phyloP scores from a whole-genome alignment of 495 filamentous ascomycete genomes.

The Xylaria telfairii region DNA sequence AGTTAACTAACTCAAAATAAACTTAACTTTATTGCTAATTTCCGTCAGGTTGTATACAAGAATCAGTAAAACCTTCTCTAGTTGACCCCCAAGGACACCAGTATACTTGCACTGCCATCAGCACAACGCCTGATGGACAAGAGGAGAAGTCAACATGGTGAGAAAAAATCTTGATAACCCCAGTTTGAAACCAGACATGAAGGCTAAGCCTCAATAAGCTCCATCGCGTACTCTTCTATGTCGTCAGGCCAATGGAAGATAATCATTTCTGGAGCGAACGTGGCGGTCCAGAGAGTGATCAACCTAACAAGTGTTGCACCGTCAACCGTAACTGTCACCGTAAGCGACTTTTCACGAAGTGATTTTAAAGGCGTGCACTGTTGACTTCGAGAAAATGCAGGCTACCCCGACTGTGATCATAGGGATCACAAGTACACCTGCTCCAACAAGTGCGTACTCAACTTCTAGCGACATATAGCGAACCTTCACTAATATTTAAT shows the following conservation, averaged over 20 bases:
- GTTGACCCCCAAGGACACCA: slow-evolving; percentile 44
- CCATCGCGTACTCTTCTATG: slow-evolving; percentile 50
- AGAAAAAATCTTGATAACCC: slow-evolving; percentile 13
- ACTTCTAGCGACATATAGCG: not conserved
- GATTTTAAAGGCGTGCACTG: too few relatives aligned
- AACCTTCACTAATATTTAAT: not conserved
- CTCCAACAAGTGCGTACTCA: slow-evolving; percentile 42
- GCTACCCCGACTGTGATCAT: slow-evolving; percentile 50
- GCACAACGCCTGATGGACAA: slow-evolving; percentile 43
- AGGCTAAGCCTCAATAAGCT: slow-evolving; percentile 29
- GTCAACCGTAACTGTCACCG: slow-evolving; percentile 44
- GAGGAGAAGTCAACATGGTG: slow-evolving; percentile 51
- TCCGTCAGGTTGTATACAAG: slow-evolving; percentile 43
- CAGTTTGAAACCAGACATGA: too few relatives aligned
- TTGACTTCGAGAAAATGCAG: slow-evolving; percentile 27
- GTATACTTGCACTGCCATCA: slow-evolving; percentile 47
- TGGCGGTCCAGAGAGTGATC: slow-evolving; percentile 48
- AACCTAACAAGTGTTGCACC: slow-evolving; percentile 44
- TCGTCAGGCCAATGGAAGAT: slow-evolving; percentile 49
- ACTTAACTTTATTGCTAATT: slow-evolving; percentile 12
- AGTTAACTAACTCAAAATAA: not conserved
- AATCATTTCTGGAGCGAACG: slow-evolving; percentile 43
- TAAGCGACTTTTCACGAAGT: slow-evolving; percentile 31
- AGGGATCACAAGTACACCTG: slow-evolving; percentile 49
- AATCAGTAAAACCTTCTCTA: slow-evolving; percentile 48